These are phyloP conservation scores for Ceriops decandra DNA, from an alignment of 345 rosid genomes.

Conservation along the genomic window DNA sequence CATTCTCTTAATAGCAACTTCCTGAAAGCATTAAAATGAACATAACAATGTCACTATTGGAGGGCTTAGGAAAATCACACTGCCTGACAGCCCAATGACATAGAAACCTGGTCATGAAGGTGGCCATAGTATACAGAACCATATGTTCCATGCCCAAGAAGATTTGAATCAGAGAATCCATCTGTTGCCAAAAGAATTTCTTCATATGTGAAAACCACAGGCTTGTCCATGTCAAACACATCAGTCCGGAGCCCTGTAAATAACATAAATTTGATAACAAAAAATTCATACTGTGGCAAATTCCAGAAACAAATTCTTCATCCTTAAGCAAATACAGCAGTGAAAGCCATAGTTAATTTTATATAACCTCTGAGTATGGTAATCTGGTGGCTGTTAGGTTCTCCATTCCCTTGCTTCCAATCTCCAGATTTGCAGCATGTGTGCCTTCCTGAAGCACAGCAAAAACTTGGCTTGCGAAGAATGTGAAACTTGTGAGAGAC, in stretches of 20 bases:
- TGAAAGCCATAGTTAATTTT: background rate
- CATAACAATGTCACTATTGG: background rate
- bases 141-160: conserved; percentile 91
- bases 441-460: conserved; percentile 83
- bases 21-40: conserved; percentile 41
- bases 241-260: conserved; percentile 61
- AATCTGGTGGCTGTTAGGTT: conserved; percentile 56
- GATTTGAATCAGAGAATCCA: conserved; percentile 76
- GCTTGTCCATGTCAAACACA: conserved; percentile 77
- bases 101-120: conserved; percentile 69
- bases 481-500: conserved; percentile 65
- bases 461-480: conserved; percentile 79
- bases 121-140: conserved; percentile 84
- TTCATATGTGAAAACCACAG: conserved; percentile 71
- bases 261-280: background rate
- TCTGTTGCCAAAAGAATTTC: conserved; percentile 65
- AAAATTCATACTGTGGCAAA: background rate
- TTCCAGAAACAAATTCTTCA: background rate
- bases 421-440: conserved; percentile 65
- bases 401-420: conserved; percentile 56
- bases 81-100: background rate
- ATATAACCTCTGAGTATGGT: conserved; percentile 63
- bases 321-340: background rate
- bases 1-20: conserved; percentile 90
- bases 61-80: background rate